Evolutionary conservation across 2,329 filamentous ascomycete genomes (phyloP).

Genomic region (Fonsecaea erecta): DNA sequence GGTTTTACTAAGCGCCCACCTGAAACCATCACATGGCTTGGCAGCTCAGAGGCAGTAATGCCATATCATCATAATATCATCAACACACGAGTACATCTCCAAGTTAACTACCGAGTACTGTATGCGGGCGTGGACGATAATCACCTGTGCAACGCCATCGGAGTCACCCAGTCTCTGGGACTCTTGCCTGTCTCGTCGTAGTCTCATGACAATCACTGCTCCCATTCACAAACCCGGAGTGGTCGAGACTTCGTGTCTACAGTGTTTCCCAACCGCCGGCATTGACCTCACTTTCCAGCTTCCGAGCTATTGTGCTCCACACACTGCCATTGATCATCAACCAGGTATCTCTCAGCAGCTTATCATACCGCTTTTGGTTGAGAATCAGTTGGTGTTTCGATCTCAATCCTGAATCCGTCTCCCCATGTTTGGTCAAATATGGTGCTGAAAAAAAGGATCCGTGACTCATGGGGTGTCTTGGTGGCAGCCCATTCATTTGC

Average conservation of each 20-base stretch:
- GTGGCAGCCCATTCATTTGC: constrained; percentile 14
- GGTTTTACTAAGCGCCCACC: constrained; percentile 19
- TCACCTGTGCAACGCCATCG: background rate
- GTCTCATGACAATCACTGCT: background rate
- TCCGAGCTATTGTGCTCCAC: constrained; percentile 85
- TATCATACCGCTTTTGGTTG: constrained; percentile 92
- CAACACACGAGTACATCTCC: no score
- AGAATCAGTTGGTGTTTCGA: constrained; percentile 88
- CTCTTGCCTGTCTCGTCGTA: background rate
- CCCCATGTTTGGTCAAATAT: constrained; percentile 94
- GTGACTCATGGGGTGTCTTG: constrained; percentile 43
- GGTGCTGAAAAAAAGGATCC: constrained; percentile 87
- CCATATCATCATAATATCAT: background rate
- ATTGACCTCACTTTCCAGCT: constrained; percentile 93
- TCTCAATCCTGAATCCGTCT: constrained; percentile 87
- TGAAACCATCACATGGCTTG: constrained; percentile 19
- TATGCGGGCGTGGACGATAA: background rate
- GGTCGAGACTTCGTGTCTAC: background rate
- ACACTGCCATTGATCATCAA: constrained; percentile 73
- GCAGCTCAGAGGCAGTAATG: background rate
- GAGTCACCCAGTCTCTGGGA: background rate
- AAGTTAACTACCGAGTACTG: background rate
- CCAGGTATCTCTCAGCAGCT: constrained; percentile 83
- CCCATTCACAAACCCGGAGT: background rate
- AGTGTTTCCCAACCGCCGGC: constrained; percentile 91